A percentile compares a stretch with the other conserved stretches of the same genome.
These are phyloP conservation scores for Wickerhamomyces pijperi DNA, from an alignment of 805 yeast genomes.

Conservation along the genomic window DNA sequence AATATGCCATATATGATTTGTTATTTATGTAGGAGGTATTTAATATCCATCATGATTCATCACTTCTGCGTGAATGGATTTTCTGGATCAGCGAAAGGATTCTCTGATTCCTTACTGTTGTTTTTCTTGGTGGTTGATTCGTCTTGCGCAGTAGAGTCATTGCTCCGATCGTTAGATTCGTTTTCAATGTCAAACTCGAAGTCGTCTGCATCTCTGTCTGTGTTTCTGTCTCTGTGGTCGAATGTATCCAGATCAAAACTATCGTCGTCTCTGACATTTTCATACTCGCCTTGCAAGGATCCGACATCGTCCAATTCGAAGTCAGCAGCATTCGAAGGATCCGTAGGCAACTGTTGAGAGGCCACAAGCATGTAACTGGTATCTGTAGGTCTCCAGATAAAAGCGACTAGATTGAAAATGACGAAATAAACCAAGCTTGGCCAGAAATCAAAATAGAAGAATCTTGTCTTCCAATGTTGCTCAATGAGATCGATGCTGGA, in stretches of 20 bases:
- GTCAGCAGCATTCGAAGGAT: conserved; percentile 58
- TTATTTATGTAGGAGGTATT: too few relatives aligned
- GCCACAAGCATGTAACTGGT: conserved; percentile 92
- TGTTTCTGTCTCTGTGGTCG: conserved; percentile 7
- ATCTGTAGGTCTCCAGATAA: conserved; percentile 96
- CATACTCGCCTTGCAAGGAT: conserved; percentile 23
- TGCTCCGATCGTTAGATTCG: background rate
- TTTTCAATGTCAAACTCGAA: background rate
- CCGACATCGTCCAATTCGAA: conserved; percentile 50
- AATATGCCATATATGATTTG: too few relatives aligned
- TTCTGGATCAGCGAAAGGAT: background rate
- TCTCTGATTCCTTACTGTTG: background rate
- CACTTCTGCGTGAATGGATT: background rate
- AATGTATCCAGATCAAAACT: conserved; percentile 15
- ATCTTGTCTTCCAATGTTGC: conserved; percentile 84
- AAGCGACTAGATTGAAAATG: conserved; percentile 73
- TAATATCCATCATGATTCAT: too few relatives aligned
- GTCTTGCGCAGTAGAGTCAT: background rate
- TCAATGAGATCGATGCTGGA: conserved; percentile 69
- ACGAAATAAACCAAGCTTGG: conserved; percentile 79
- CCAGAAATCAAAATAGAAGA: conserved; percentile 89
- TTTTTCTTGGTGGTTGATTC: background rate
- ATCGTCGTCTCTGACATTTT: conserved; percentile 17
- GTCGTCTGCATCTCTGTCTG: background rate
- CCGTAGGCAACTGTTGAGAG: conserved; percentile 84